phyloP scores from a whole-genome alignment of 441 rosid species.

The Biscutella laevigata region DNA sequence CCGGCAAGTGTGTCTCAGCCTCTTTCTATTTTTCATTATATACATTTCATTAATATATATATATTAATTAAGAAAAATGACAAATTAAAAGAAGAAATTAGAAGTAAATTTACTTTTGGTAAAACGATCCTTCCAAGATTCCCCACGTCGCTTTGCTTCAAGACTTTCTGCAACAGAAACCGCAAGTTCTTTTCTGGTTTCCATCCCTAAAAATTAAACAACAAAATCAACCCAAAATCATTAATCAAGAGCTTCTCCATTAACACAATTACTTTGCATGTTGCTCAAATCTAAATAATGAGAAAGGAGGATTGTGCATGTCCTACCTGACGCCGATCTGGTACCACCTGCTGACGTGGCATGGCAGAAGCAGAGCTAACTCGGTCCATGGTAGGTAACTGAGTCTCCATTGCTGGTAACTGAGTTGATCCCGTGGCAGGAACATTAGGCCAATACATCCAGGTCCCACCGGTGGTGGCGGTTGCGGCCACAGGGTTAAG shows the following conservation, averaged over 20 bases:
- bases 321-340: conserved; percentile 67
- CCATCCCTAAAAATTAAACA: conserved; percentile 22
- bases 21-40: conserved; percentile 66
- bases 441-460: conserved; percentile 60
- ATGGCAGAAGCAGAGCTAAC: conserved; percentile 15
- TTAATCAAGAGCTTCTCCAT: neutral
- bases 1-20: conserved; percentile 94
- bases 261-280: neutral
- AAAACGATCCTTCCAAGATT: conserved; percentile 88
- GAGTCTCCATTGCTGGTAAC: conserved; percentile 28
- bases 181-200: conserved; percentile 73
- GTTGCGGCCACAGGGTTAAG: conserved; percentile 13
- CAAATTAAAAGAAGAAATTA: too few relatives aligned
- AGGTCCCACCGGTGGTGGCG: conserved; percentile 22
- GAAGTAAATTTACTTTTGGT: conserved; percentile 50
- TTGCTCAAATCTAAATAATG: neutral
- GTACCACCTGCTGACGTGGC: conserved; percentile 39
- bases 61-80: too few relatives aligned
- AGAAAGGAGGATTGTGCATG: conserved; percentile 2
- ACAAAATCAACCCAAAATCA: neutral
- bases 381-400: conserved; percentile 7
- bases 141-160: conserved; percentile 98
- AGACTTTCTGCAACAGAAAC: conserved; percentile 85
- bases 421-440: conserved; percentile 21
- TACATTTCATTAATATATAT: too few relatives aligned